Conservation (phyloP, 192 early-diverging fungal species). For the Pilaira anomala region DNA sequence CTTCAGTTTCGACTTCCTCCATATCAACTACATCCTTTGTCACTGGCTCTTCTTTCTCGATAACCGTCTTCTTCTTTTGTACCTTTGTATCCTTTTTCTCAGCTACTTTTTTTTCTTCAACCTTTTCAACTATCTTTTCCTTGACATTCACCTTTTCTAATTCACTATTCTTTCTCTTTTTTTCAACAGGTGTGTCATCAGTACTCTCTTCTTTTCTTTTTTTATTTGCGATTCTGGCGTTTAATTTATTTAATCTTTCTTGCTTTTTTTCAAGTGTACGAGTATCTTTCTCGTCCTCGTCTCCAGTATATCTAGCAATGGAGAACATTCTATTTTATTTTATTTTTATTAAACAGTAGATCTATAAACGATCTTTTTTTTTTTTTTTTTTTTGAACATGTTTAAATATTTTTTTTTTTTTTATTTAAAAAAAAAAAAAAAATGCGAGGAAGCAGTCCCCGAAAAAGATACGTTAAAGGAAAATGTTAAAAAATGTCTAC, state of each 20-base stretch:
- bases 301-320: constrained; percentile 29
- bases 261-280: constrained; percentile 26
- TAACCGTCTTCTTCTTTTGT: constrained; percentile 28
- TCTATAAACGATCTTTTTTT: too few relatives aligned
- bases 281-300: constrained; percentile 26
- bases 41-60: constrained; percentile 5
- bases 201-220: constrained; percentile 35
- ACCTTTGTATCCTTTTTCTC: constrained; percentile 22
- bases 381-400: too few relatives aligned
- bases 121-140: constrained; percentile 11
- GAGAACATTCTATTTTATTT: constrained; percentile 31
- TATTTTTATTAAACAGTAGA: too few relatives aligned
- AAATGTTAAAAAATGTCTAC: neutral
- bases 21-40: constrained; percentile 6
- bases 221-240: constrained; percentile 32
- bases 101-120: constrained; percentile 24
- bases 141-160: too few relatives aligned
- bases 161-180: neutral
- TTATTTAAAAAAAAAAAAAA: too few relatives aligned
- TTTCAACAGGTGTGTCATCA: neutral
- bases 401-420: too few relatives aligned
- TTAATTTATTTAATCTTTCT: constrained; percentile 41
- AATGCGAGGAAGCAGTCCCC: too few relatives aligned
- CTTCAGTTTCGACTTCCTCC: neutral
- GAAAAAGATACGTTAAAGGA: too few relatives aligned